Evolutionary conservation across 257 asterid species (phyloP).

Genomic region (Leptodermis oblonga): DNA sequence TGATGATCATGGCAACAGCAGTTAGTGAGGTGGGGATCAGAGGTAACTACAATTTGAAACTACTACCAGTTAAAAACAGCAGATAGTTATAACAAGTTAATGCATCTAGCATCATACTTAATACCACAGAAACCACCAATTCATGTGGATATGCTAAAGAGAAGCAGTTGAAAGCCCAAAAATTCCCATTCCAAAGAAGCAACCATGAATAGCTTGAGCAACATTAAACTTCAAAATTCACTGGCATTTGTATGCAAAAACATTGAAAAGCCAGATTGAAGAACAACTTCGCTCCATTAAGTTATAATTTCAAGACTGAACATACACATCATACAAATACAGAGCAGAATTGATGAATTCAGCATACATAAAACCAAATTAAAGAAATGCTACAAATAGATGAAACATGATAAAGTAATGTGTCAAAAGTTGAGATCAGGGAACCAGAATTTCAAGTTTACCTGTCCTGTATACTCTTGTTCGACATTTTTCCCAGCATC

Average conservation of each 20-base stretch:
- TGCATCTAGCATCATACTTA: conserved; percentile 1
- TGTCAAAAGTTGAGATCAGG: background rate
- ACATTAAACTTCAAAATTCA: background rate
- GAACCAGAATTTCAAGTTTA: conserved; percentile 19
- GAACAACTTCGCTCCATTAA: background rate
- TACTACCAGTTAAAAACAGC: background rate
- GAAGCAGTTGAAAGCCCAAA: background rate
- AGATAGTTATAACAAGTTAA: background rate
- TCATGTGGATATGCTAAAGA: background rate
- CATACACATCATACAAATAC: background rate
- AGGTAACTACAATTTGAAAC: background rate
- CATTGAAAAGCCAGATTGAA: background rate
- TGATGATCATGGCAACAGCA: background rate
- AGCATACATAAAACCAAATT: background rate
- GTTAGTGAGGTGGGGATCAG: background rate
- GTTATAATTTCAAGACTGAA: background rate
- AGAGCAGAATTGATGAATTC: background rate
- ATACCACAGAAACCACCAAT: background rate
- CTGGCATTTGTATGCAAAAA: background rate
- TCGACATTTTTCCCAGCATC: conserved; percentile 95
- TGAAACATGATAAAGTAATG: background rate
- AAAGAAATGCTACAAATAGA: background rate
- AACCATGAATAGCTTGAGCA: background rate
- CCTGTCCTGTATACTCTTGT: conserved; percentile 73
- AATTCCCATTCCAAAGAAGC: background rate